Evolutionary conservation across 768 basidiomycete species (phyloP).

Genomic region (Tylopilus rubrobrunneus): DNA sequence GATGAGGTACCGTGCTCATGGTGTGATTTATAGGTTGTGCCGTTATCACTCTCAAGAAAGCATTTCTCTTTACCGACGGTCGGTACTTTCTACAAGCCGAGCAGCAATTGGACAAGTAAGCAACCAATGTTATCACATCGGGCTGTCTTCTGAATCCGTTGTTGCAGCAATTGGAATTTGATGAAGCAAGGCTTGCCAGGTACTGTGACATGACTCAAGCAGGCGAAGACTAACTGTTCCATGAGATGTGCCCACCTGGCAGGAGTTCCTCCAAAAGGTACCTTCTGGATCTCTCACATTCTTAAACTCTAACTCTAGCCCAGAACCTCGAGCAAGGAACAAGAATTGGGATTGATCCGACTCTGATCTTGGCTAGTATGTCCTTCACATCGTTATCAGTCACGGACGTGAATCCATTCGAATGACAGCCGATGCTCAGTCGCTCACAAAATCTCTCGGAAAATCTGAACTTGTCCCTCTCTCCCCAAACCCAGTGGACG

Average conservation of each 20-base stretch:
- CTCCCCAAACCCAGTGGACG: constrained; percentile 70
- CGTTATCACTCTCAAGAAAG: constrained; percentile 64
- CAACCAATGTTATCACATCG: background rate
- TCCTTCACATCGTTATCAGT: constrained; percentile 13
- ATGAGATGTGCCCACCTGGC: constrained; percentile 85
- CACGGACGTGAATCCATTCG: background rate
- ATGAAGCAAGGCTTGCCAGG: constrained; percentile 92
- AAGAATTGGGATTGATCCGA: constrained; percentile 81
- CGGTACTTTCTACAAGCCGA: constrained; percentile 92
- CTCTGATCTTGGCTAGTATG: constrained; percentile 62
- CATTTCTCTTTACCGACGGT: constrained; percentile 91
- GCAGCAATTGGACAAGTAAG: constrained; percentile 81
- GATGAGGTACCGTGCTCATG: constrained; percentile 3
- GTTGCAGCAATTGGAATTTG: constrained; percentile 77
- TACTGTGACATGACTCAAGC: constrained; percentile 17
- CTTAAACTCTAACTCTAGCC: background rate
- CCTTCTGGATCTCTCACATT: background rate
- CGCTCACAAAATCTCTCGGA: constrained; percentile 53
- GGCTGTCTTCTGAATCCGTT: background rate
- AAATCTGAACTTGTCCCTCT: constrained; percentile 67
- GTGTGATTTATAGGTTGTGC: constrained; percentile 57
- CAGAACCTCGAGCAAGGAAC: constrained; percentile 60
- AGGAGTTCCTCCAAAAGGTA: constrained; percentile 78
- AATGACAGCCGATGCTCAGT: constrained; percentile 57
- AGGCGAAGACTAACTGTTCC: constrained; percentile 13